Percentiles rank a stretch among this genome's conserved stretches.
Conservation (phyloP, 495 filamentous ascomycete genomes). For the Penicillium verhagenii region DNA sequence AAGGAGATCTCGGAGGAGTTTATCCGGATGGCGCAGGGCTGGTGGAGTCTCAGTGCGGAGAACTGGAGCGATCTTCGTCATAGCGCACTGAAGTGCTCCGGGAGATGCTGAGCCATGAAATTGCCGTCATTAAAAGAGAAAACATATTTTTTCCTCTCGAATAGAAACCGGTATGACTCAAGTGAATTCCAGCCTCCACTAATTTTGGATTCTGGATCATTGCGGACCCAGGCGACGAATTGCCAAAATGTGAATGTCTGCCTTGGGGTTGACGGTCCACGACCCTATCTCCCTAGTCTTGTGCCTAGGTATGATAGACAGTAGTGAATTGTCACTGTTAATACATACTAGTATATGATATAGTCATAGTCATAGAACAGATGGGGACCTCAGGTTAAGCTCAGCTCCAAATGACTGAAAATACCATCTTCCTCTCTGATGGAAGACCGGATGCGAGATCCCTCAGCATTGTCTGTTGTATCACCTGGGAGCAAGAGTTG, state of each 20-base stretch:
- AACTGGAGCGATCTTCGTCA: constrained; percentile 12
- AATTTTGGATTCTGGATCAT: too few relatives aligned
- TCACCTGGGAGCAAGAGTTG: constrained; percentile 31
- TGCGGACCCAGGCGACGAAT: background rate
- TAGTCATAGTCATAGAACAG: background rate
- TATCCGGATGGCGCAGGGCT: constrained; percentile 12
- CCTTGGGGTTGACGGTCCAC: background rate
- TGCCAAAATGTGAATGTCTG: background rate
- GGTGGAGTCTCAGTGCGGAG: constrained; percentile 19
- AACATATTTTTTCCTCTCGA: background rate
- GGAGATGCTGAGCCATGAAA: background rate
- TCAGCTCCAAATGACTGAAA: constrained; percentile 30
- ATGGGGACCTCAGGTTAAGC: constrained; percentile 27
- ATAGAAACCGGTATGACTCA: background rate
- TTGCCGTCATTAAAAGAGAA: background rate
- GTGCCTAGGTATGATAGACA: too few relatives aligned
- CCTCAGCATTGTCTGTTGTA: constrained; percentile 6
- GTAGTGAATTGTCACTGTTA: too few relatives aligned
- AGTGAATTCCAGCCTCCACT: too few relatives aligned
- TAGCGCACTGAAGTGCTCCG: constrained; percentile 13
- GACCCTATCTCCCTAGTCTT: background rate
- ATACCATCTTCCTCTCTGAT: constrained; percentile 24
- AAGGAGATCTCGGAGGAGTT: constrained; percentile 17
- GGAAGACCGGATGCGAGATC: constrained; percentile 7
- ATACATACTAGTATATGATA: too few relatives aligned